These are phyloP conservation scores for Breynia disticha DNA, from an alignment of 441 rosid genomes.

Conservation along the genomic window DNA sequence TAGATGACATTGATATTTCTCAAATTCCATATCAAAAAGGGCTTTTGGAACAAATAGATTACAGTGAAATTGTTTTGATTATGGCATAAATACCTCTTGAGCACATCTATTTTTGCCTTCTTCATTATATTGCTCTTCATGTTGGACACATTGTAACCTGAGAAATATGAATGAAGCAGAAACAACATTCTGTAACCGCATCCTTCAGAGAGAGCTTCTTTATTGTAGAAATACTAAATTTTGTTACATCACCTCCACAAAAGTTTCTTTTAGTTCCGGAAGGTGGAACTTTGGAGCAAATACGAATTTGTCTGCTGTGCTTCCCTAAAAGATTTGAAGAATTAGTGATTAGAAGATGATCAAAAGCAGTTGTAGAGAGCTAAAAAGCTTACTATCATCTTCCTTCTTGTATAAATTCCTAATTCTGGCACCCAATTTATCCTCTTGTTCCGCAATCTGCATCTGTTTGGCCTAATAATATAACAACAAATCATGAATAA, in stretches of 20 bases:
- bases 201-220: neutral
- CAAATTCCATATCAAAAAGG: too few relatives aligned
- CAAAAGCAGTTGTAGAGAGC: too few relatives aligned
- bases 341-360: too few relatives aligned
- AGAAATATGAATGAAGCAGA: slow-evolving; percentile 10
- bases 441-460: slow-evolving; percentile 36
- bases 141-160: slow-evolving; percentile 49
- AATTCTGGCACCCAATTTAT: slow-evolving; percentile 34
- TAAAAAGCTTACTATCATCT: slow-evolving; percentile 54
- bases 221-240: too few relatives aligned
- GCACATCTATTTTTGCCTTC: slow-evolving; percentile 70
- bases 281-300: slow-evolving; percentile 80
- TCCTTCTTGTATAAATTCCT: slow-evolving; percentile 55
- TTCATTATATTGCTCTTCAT: slow-evolving; percentile 77
- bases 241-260: slow-evolving; percentile 51
- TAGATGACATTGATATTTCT: too few relatives aligned
- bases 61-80: neutral
- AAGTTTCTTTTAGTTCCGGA: slow-evolving; percentile 55
- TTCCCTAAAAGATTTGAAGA: slow-evolving; percentile 33
- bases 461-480: slow-evolving; percentile 62
- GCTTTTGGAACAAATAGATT: too few relatives aligned
- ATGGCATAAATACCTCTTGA: slow-evolving; percentile 48
- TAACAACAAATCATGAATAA: too few relatives aligned
- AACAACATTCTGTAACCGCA: neutral
- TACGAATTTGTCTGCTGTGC: slow-evolving; percentile 66